Conservation (phyloP, 2,329 filamentous ascomycete genomes). For the Amphichorda felina region DNA sequence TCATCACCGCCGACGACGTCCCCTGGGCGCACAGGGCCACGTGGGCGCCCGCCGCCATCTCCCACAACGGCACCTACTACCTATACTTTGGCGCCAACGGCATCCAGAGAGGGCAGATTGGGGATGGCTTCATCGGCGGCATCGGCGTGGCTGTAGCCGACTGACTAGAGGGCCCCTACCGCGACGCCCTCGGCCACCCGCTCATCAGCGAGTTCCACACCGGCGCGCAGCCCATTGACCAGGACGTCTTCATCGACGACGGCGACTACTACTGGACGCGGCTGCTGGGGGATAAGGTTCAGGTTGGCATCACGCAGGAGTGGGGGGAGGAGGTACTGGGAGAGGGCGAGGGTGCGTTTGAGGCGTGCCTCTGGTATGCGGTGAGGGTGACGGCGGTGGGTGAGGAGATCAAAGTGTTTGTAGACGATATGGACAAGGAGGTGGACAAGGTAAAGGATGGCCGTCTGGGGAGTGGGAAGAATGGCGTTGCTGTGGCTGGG, state of each 20-base stretch:
- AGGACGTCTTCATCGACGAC: conserved; percentile 27
- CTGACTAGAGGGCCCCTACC: conserved; percentile 20
- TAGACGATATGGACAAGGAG: too few species aligned
- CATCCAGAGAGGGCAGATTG: conserved; percentile 17
- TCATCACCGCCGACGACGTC: conserved; percentile 20
- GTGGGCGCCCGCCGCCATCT: conserved; percentile 34
- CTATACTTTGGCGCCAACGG: conserved; percentile 39
- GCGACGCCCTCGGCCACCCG: conserved; percentile 18
- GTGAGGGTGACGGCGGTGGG: too few species aligned
- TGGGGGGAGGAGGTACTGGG: too few species aligned
- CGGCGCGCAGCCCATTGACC: conserved; percentile 32
- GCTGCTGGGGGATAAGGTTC: conserved; percentile 9
- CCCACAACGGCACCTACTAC: conserved; percentile 31
- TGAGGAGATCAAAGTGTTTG: too few species aligned
- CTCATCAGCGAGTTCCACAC: conserved; percentile 25
- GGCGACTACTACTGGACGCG: conserved; percentile 11
- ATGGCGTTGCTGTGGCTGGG: too few species aligned
- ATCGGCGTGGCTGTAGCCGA: conserved; percentile 22
- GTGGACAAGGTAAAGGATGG: too few species aligned
- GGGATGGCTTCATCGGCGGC: conserved; percentile 20
- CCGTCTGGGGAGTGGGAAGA: too few species aligned
- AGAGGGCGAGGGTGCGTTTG: too few species aligned
- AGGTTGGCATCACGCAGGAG: conserved; percentile 9
- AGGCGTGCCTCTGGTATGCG: too few species aligned
- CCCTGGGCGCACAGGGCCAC: conserved; percentile 31